A percentile compares a stretch with the other conserved stretches of the same genome.
Conservation (phyloP, 495 filamentous ascomycete genomes). For the Aspergillus nanangensis region DNA sequence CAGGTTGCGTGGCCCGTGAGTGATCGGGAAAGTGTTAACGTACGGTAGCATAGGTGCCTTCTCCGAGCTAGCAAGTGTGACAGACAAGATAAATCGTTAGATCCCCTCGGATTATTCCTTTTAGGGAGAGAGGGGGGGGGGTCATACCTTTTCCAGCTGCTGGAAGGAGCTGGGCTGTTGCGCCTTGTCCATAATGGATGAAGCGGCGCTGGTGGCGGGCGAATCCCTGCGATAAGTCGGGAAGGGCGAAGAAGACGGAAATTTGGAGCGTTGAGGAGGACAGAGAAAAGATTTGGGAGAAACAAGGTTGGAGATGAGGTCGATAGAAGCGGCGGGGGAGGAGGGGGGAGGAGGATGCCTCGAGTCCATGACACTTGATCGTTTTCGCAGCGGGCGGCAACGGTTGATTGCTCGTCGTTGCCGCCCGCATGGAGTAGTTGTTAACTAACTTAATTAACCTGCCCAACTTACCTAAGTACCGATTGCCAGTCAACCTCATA, state of each 20-base stretch:
- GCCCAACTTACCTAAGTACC: too few relatives aligned
- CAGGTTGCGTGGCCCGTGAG: not conserved
- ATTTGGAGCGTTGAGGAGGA: constrained; percentile 13
- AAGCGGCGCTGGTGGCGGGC: not conserved
- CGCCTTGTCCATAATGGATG: constrained; percentile 71
- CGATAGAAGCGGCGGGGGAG: constrained; percentile 17
- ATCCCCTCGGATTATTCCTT: not conserved
- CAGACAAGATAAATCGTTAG: not conserved
- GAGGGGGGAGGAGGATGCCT: constrained; percentile 6
- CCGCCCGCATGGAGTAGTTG: too few relatives aligned
- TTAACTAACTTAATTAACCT: too few relatives aligned
- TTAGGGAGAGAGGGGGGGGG: not conserved
- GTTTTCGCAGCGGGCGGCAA: too few relatives aligned
- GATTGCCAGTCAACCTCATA: too few relatives aligned
- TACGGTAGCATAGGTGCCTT: constrained; percentile 98
- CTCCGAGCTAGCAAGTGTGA: constrained; percentile 62
- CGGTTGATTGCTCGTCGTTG: too few relatives aligned
- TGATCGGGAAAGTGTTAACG: constrained; percentile 24
- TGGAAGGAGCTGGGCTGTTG: constrained; percentile 93
- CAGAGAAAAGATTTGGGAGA: constrained; percentile 38
- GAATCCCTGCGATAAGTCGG: not conserved
- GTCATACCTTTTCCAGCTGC: constrained; percentile 82
- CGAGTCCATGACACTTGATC: constrained; percentile 9
- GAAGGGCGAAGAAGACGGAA: constrained; percentile 3
- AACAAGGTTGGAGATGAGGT: constrained; percentile 31